Evolutionary conservation across 2,329 filamentous ascomycete species (phyloP).

Genomic region (Magnaporthiopsis poae): DNA sequence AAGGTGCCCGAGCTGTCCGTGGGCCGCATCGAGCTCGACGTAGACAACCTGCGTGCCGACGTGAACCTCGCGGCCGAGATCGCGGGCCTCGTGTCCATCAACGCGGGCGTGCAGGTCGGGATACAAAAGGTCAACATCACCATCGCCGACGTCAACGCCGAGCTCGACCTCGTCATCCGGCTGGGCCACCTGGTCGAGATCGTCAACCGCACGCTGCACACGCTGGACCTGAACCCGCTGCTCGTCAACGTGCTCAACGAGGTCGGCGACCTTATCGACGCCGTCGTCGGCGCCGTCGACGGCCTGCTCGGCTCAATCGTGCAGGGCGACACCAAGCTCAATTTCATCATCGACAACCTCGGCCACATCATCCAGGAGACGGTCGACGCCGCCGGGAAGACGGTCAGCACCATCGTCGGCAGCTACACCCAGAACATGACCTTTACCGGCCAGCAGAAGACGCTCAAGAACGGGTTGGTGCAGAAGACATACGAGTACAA

Average conservation of each 20-base stretch:
- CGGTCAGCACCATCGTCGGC: constrained; percentile 44
- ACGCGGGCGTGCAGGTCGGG: constrained; percentile 44
- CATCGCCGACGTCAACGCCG: constrained; percentile 48
- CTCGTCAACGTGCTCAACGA: constrained; percentile 46
- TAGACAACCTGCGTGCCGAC: constrained; percentile 49
- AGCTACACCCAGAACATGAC: constrained; percentile 53
- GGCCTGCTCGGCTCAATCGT: constrained; percentile 50
- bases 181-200: constrained; percentile 51
- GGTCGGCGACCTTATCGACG: constrained; percentile 40
- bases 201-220: constrained; percentile 49
- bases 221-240: constrained; percentile 51
- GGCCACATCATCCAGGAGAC: constrained; percentile 55
- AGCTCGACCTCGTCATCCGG: constrained; percentile 50
- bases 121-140: constrained; percentile 47
- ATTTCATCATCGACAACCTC: constrained; percentile 50
- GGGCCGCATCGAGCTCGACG: constrained; percentile 48
- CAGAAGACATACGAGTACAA: constrained; percentile 45
- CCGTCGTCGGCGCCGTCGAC: constrained; percentile 47
- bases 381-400: constrained; percentile 31
- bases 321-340: constrained; percentile 42
- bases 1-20: constrained; percentile 49
- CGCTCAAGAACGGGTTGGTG: constrained; percentile 26
- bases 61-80: constrained; percentile 51
- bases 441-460: constrained; percentile 26
- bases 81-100: constrained; percentile 45